phyloP scores from a whole-genome alignment of 1,139 yeast genomes.

The Ashbya aceris region DNA sequence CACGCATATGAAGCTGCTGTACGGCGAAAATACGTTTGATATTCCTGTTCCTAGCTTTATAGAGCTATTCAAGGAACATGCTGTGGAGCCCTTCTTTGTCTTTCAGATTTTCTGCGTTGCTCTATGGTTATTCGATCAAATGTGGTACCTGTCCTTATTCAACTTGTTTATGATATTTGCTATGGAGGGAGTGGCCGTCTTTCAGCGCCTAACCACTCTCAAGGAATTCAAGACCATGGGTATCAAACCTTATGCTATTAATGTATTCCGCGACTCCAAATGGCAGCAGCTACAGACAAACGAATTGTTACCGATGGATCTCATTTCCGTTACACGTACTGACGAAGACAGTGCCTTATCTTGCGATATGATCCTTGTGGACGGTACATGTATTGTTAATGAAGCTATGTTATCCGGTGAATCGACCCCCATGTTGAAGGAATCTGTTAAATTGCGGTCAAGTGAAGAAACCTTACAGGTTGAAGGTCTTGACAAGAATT shows the following conservation, averaged over 20 bases:
- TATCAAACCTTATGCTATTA: constrained; percentile 76
- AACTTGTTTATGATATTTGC: constrained; percentile 86
- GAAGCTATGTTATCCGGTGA: constrained; percentile 99
- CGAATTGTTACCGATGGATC: constrained; percentile 82
- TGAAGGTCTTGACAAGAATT: constrained; percentile 81
- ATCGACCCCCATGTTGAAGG: constrained; percentile 92
- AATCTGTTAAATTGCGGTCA: constrained; percentile 80
- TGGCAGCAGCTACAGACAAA: constrained; percentile 70
- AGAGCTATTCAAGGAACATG: constrained; percentile 93
- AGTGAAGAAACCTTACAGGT: constrained; percentile 54
- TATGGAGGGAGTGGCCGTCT: constrained; percentile 90
- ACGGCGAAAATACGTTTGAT: constrained; percentile 82
- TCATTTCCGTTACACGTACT: constrained; percentile 81
- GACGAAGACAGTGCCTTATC: constrained; percentile 89
- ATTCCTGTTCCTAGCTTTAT: constrained; percentile 88
- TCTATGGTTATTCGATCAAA: constrained; percentile 92
- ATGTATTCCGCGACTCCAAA: constrained; percentile 56
- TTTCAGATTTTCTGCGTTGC: constrained; percentile 95
- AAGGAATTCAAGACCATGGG: constrained; percentile 96
- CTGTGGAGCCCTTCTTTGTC: constrained; percentile 95
- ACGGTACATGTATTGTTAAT: constrained; percentile 87
- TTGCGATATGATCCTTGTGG: constrained; percentile 81
- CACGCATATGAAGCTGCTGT: constrained; percentile 47
- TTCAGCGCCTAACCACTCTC: constrained; percentile 92
- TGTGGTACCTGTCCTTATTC: constrained; percentile 92